Percentiles rank a stretch among this genome's conserved stretches.
phyloP scores from a whole-genome alignment of 805 yeast species.

The Candida schatavii region DNA sequence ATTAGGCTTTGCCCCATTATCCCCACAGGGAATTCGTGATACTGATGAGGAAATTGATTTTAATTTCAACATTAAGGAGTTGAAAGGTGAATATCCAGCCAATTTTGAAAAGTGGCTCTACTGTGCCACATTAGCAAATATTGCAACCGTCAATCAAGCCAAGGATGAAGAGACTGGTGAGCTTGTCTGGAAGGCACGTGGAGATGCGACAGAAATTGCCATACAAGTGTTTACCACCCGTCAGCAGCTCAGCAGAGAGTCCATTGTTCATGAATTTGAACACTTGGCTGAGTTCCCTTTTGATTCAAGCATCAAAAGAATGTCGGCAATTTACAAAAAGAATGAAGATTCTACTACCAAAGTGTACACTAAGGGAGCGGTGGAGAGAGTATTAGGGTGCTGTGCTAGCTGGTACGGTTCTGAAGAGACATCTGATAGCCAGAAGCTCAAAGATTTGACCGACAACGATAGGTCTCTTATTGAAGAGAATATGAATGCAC shows the following conservation, averaged over 20 bases:
- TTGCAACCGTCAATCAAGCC: slow-evolving; percentile 60
- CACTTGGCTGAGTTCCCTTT: slow-evolving; percentile 30
- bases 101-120: slow-evolving; percentile 51
- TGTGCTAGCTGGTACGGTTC: slow-evolving; percentile 21
- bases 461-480: slow-evolving; percentile 17
- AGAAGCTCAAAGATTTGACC: slow-evolving; percentile 13
- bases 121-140: slow-evolving; percentile 75
- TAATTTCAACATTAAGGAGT: slow-evolving; percentile 13
- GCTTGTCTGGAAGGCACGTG: slow-evolving; percentile 63
- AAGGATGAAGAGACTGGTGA: slow-evolving; percentile 41
- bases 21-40: slow-evolving; percentile 36
- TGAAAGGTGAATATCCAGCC: slow-evolving; percentile 12
- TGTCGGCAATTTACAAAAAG: slow-evolving; percentile 24
- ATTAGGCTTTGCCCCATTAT: slow-evolving; percentile 28
- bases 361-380: slow-evolving; percentile 32
- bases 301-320: slow-evolving; percentile 31
- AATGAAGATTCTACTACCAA: slow-evolving; percentile 4
- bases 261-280: slow-evolving; percentile 14
- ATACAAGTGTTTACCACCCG: slow-evolving; percentile 31
- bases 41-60: slow-evolving; percentile 36
- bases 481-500: slow-evolving; percentile 25
- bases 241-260: slow-evolving; percentile 16
- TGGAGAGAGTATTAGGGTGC: slow-evolving; percentile 24
- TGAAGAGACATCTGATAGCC: slow-evolving; percentile 7
- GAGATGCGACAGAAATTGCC: slow-evolving; percentile 37